Conservation (phyloP, 345 rosid species). For the Erucastrum elatum region DNA sequence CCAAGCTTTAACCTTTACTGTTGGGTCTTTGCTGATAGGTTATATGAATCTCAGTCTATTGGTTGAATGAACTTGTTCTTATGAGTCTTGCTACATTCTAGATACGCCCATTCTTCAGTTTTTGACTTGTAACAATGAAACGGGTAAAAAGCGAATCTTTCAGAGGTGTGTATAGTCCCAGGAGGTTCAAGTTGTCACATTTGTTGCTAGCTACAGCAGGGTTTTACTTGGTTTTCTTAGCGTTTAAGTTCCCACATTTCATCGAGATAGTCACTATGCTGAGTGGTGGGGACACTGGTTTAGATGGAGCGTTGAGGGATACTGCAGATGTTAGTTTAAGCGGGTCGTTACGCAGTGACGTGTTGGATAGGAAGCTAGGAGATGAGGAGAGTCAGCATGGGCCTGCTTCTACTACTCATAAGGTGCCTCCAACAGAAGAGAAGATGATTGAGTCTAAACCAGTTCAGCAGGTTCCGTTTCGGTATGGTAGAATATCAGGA, state of each 20-base stretch:
- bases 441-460: constrained; percentile 34
- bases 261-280: constrained; percentile 64
- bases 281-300: constrained; percentile 72
- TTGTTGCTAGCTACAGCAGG: constrained; percentile 61
- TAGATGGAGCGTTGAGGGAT: constrained; percentile 48
- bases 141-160: constrained; percentile 66
- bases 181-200: constrained; percentile 84
- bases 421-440: constrained; percentile 49
- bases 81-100: constrained; percentile 25
- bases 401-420: constrained; percentile 51
- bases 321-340: constrained; percentile 55
- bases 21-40: constrained; percentile 9
- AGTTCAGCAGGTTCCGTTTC: constrained; percentile 59
- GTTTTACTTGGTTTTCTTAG: constrained; percentile 72
- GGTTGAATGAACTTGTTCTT: constrained; percentile 22
- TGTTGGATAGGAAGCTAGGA: constrained; percentile 66
- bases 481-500: constrained; percentile 75
- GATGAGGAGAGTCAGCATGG: constrained; percentile 55
- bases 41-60: constrained; percentile 7
- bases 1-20: constrained; percentile 17
- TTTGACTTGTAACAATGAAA: constrained; percentile 54
- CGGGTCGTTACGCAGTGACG: constrained; percentile 67
- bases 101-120: constrained; percentile 27
- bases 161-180: constrained; percentile 38
- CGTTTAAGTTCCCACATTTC: constrained; percentile 80